Conservation (phyloP, 345 rosid species). For the Citrus cavaleriei region DNA sequence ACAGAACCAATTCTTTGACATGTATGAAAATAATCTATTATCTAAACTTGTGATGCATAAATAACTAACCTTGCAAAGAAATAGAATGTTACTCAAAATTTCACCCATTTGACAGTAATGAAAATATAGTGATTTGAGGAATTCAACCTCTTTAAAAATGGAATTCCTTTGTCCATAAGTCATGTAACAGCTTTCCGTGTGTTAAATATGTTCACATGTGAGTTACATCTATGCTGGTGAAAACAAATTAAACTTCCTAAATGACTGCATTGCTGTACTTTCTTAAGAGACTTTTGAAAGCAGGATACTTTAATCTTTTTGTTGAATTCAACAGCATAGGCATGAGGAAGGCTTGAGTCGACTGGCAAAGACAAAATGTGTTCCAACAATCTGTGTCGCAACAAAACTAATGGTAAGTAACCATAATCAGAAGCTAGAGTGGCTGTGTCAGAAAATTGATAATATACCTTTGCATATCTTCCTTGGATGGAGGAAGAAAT, state of each 20-base stretch:
- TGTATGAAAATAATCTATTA: not conserved
- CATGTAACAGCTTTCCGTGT: not conserved
- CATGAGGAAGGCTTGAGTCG: conserved; percentile 60
- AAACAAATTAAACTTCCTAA: not conserved
- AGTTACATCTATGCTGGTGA: not conserved
- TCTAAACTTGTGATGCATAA: not conserved
- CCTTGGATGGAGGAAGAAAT: conserved; percentile 78
- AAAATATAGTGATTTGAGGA: not conserved
- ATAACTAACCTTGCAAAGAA: not conserved
- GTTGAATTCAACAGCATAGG: conserved; percentile 63
- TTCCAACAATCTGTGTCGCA: conserved; percentile 66
- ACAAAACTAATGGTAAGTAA: not conserved
- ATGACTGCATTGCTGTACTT: not conserved
- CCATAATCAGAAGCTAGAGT: conserved; percentile 14
- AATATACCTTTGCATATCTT: conserved; percentile 62
- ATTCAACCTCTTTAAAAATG: not conserved
- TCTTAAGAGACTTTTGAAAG: not conserved
- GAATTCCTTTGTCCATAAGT: not conserved
- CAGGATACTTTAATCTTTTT: conserved; percentile 70
- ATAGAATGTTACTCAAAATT: not conserved
- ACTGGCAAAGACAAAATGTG: conserved; percentile 67
- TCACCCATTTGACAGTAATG: not conserved
- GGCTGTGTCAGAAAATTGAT: not conserved
- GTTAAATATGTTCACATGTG: not conserved
- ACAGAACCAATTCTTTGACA: not conserved